Evolutionary conservation across 345 rosid genomes (phyloP).

Genomic region (Erysimum cheiranthoides): DNA sequence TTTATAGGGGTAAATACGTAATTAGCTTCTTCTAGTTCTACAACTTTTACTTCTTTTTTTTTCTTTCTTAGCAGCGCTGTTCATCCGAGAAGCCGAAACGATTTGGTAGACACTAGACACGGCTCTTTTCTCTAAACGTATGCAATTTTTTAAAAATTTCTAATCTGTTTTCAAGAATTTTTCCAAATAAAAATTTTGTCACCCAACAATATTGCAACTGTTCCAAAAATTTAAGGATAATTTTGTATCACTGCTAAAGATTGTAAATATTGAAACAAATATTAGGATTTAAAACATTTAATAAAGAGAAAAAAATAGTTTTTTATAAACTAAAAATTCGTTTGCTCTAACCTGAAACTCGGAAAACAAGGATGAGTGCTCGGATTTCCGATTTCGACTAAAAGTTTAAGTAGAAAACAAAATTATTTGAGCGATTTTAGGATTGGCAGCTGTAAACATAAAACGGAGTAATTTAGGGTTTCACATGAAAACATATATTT

Average conservation of each 20-base stretch:
- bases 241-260: not conserved
- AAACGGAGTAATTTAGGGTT: not conserved
- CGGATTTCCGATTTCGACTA: not conserved
- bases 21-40: too few relatives aligned
- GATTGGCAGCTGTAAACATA: not conserved
- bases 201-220: not conserved
- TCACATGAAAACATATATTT: not conserved
- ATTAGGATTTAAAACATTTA: not conserved
- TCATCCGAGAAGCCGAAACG: too few relatives aligned
- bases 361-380: not conserved
- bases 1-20: not conserved
- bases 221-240: not conserved
- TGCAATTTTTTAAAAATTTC: too few relatives aligned
- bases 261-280: not conserved
- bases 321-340: too few relatives aligned
- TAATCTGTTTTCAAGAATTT: not conserved
- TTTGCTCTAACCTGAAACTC: not conserved
- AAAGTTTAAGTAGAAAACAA: not conserved
- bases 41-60: not conserved
- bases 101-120: too few relatives aligned
- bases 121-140: too few relatives aligned
- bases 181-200: too few relatives aligned
- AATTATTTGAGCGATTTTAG: not conserved
- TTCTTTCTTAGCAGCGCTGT: too few relatives aligned
- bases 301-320: not conserved